Conservation (phyloP, 768 basidiomycete species). For the Leccinum sublutescens region DNA sequence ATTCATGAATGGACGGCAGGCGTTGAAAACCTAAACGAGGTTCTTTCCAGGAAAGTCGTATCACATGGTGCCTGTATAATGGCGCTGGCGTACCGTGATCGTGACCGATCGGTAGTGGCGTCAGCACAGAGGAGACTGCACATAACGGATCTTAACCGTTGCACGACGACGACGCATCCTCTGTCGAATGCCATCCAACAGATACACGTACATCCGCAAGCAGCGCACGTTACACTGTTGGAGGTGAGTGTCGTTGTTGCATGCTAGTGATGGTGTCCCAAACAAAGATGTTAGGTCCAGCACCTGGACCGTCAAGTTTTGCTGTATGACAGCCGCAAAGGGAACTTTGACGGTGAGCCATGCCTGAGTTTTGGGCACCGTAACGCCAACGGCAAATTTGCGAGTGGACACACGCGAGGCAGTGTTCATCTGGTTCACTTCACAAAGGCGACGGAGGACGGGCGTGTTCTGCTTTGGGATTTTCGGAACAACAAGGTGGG, state of each 20-base stretch:
- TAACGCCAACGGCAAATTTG: conserved; percentile 22
- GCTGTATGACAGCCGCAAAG: conserved; percentile 45
- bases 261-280: conserved; percentile 12
- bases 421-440: conserved; percentile 42
- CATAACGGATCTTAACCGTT: conserved; percentile 39
- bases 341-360: conserved; percentile 39
- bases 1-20: conserved; percentile 40
- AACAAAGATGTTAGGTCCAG: conserved; percentile 38
- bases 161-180: conserved; percentile 26
- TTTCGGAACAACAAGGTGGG: conserved; percentile 47
- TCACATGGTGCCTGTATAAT: conserved; percentile 31
- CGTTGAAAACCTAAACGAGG: conserved; percentile 18
- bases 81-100: conserved; percentile 40
- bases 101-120: conserved; percentile 36
- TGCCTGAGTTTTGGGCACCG: conserved; percentile 46
- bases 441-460: conserved; percentile 46
- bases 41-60: conserved; percentile 29
- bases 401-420: conserved; percentile 37
- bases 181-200: conserved; percentile 43
- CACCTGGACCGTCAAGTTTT: conserved; percentile 50
- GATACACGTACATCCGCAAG: conserved; percentile 46
- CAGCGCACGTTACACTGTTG: conserved; percentile 41
- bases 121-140: conserved; percentile 36
- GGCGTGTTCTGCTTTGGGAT: conserved; percentile 47
- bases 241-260: conserved; percentile 40